Evolutionary conservation across 2,329 filamentous ascomycete species (phyloP).

Genomic region (Pyrenochaeta sp.): DNA sequence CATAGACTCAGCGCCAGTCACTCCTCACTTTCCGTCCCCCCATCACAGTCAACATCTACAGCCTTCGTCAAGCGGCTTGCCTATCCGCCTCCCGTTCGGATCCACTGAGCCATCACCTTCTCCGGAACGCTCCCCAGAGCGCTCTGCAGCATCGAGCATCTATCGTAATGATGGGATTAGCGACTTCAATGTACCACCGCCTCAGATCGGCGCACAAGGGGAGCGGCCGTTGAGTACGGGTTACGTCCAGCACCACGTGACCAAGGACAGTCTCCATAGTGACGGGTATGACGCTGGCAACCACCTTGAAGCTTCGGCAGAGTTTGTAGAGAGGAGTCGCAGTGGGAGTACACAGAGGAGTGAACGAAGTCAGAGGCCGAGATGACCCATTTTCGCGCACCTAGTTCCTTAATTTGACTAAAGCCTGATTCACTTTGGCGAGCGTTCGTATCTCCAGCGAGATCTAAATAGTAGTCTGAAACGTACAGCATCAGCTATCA

Average conservation of each 20-base stretch:
- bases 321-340: constrained; percentile 48
- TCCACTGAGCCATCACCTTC: constrained; percentile 47
- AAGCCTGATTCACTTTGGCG: not conserved
- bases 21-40: constrained; percentile 16
- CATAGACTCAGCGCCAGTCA: constrained; percentile 29
- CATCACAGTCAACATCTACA: constrained; percentile 33
- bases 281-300: constrained; percentile 39
- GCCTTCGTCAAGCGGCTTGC: constrained; percentile 27
- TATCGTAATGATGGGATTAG: constrained; percentile 34
- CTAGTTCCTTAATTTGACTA: not conserved
- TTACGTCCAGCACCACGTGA: constrained; percentile 50
- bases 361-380: constrained; percentile 24
- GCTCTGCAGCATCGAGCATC: constrained; percentile 47
- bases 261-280: constrained; percentile 48
- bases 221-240: constrained; percentile 49
- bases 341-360: constrained; percentile 46
- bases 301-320: constrained; percentile 47
- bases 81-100: constrained; percentile 48
- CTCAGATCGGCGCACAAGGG: constrained; percentile 16
- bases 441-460: not conserved
- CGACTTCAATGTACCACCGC: constrained; percentile 32
- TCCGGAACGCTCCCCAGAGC: constrained; percentile 45
- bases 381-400: not conserved
- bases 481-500: not conserved
- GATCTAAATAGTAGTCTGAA: not conserved